These are phyloP conservation scores for Phaseolus lunatus DNA, from an alignment of 306 rosid genomes.

Conservation along the genomic window DNA sequence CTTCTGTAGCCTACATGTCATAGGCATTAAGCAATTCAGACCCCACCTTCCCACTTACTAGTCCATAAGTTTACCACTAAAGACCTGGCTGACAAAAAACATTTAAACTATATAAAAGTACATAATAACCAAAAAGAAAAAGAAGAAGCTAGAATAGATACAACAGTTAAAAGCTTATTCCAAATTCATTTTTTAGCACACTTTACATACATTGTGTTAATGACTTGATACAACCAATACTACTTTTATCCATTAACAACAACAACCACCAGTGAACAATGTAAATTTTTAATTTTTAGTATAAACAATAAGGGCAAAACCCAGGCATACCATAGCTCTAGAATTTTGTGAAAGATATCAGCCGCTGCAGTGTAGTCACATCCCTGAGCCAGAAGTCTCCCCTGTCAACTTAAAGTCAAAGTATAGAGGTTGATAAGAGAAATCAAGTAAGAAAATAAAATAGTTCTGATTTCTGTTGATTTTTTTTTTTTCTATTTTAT, in stretches of 20 bases:
- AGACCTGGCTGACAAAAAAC: background rate
- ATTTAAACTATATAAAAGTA: constrained; percentile 1
- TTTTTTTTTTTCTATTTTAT: background rate
- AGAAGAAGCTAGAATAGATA: background rate
- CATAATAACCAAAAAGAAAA: background rate
- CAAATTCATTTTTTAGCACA: constrained; percentile 19
- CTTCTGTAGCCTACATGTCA: background rate
- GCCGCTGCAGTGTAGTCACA: constrained; percentile 88
- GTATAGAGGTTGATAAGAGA: constrained; percentile 74
- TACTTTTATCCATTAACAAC: constrained; percentile 23
- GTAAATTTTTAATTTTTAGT: constrained; percentile 29
- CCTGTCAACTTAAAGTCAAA: constrained; percentile 99
- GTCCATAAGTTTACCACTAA: background rate
- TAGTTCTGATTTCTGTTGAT: background rate
- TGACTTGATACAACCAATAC: background rate
- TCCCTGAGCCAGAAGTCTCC: constrained; percentile 97
- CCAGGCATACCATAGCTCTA: constrained; percentile 80
- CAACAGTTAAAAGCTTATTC: constrained; percentile 1
- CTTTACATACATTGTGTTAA: constrained; percentile 3
- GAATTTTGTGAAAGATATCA: constrained; percentile 68
- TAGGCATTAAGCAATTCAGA: constrained; percentile 1
- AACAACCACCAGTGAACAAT: constrained; percentile 30
- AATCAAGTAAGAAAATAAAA: constrained; percentile 49
- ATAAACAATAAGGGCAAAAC: constrained; percentile 22
- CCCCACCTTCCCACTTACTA: background rate